Evolutionary conservation across 805 yeast species (phyloP).

Genomic region (Lipomyces orientalis): DNA sequence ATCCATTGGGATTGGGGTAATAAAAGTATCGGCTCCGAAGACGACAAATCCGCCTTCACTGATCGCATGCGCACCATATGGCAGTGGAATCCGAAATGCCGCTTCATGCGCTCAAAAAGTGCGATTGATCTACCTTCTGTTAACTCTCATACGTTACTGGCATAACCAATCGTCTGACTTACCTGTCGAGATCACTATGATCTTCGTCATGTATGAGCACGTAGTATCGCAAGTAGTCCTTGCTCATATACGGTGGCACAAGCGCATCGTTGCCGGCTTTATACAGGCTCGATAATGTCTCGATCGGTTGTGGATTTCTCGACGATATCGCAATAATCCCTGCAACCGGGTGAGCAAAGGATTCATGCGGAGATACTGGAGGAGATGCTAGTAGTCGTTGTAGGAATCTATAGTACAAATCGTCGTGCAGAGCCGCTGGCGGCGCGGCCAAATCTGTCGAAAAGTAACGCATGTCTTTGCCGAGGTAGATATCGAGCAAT

Average conservation of each 20-base stretch:
- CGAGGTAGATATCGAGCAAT: conserved; percentile 20
- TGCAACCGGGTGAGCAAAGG: conserved; percentile 83
- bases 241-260: conserved; percentile 68
- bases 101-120: conserved; percentile 50
- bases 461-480: conserved; percentile 32
- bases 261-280: conserved; percentile 50
- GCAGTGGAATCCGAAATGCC: conserved; percentile 47
- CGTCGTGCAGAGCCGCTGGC: conserved; percentile 43
- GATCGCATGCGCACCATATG: conserved; percentile 39
- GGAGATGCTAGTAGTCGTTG: conserved; percentile 64
- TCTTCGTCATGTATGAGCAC: conserved; percentile 58
- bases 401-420: conserved; percentile 61
- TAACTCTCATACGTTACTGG: background rate
- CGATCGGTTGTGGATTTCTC: conserved; percentile 63
- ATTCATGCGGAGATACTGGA: conserved; percentile 75
- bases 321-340: conserved; percentile 71
- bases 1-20: conserved; percentile 45
- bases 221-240: conserved; percentile 63
- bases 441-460: conserved; percentile 37
- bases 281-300: conserved; percentile 58
- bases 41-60: conserved; percentile 2
- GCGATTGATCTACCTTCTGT: conserved; percentile 45
- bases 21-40: conserved; percentile 28
- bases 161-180: conserved; percentile 7
- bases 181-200: conserved; percentile 51